These are phyloP conservation scores for Exophiala viscosa DNA, from an alignment of 2,329 filamentous ascomycete species.

Conservation along the genomic window DNA sequence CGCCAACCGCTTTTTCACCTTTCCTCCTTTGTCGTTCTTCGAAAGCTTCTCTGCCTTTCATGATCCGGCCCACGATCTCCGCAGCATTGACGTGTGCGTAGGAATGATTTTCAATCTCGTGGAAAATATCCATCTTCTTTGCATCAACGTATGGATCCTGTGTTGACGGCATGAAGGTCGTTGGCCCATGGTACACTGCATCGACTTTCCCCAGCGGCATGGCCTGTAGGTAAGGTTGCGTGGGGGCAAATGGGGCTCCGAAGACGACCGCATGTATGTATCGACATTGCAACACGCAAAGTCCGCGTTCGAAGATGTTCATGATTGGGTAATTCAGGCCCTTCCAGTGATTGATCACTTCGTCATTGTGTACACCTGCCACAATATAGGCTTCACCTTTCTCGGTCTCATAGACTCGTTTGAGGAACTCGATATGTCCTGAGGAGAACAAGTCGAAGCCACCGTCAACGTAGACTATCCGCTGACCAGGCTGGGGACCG, in stretches of 20 bases:
- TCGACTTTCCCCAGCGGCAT: constrained; percentile 71
- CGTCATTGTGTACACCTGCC: constrained; percentile 89
- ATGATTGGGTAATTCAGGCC: constrained; percentile 98
- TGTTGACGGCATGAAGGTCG: constrained; percentile 74
- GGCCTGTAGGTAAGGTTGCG: constrained; percentile 68
- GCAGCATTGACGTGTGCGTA: constrained; percentile 88
- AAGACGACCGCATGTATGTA: constrained; percentile 87
- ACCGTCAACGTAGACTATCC: constrained; percentile 90
- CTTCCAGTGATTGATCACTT: constrained; percentile 94
- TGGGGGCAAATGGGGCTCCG: constrained; percentile 82
- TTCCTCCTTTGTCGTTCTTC: constrained; percentile 89
- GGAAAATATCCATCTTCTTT: constrained; percentile 79
- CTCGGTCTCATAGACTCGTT: constrained; percentile 65
- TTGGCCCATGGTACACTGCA: constrained; percentile 94
- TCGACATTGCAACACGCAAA: constrained; percentile 95
- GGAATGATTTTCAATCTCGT: constrained; percentile 69
- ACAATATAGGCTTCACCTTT: constrained; percentile 74
- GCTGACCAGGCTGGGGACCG: constrained; percentile 70
- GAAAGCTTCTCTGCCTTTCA: constrained; percentile 81
- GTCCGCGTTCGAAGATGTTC: constrained; percentile 95
- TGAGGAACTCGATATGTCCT: constrained; percentile 92
- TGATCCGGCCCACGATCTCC: constrained; percentile 84
- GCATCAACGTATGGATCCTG: constrained; percentile 78
- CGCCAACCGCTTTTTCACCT: constrained; percentile 75
- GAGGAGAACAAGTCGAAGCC: constrained; percentile 96